Percentiles rank a stretch among this genome's conserved stretches.
phyloP scores from a whole-genome alignment of 768 basidiomycete species.

The Calocybe indica region DNA sequence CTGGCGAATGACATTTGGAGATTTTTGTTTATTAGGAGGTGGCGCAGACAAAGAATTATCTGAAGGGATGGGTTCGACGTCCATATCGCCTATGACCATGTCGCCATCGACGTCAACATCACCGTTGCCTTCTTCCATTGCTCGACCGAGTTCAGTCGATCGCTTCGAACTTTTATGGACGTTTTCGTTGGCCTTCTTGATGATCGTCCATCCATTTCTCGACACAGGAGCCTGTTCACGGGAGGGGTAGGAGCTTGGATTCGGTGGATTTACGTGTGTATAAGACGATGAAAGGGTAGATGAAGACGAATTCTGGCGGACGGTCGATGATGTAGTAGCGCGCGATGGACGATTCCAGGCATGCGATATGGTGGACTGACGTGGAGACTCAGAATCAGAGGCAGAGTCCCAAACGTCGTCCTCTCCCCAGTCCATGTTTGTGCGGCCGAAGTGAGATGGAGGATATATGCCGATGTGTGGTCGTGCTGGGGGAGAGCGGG shows the following conservation, averaged over 20 bases:
- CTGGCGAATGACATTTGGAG: slow-evolving; percentile 47
- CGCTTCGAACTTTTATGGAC: slow-evolving; percentile 3
- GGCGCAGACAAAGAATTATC: slow-evolving; percentile 16
- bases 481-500: slow-evolving; percentile 66
- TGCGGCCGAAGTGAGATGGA: slow-evolving; percentile 32
- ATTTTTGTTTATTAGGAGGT: slow-evolving; percentile 27
- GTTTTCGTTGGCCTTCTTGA: slow-evolving; percentile 33
- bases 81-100: slow-evolving; percentile 74
- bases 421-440: slow-evolving; percentile 63
- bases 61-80: slow-evolving; percentile 39
- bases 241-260: slow-evolving; percentile 70
- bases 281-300: slow-evolving; percentile 75
- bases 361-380: slow-evolving; percentile 44
- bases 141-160: slow-evolving; percentile 12
- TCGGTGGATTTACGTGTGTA: slow-evolving; percentile 71
- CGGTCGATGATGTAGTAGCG: slow-evolving; percentile 31
- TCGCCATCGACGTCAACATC: slow-evolving; percentile 72
- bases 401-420: slow-evolving; percentile 85
- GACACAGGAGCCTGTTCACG: slow-evolving; percentile 37
- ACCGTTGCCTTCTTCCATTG: slow-evolving; percentile 14
- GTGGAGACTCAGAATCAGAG: slow-evolving; percentile 71
- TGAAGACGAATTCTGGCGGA: slow-evolving; percentile 54
- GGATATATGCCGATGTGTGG: slow-evolving; percentile 67
- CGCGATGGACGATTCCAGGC: slow-evolving; percentile 34
- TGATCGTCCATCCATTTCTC: slow-evolving; percentile 76